Evolutionary conservation across 2,329 filamentous ascomycete genomes (phyloP).

Genomic region (Endocalyx cinctus): DNA sequence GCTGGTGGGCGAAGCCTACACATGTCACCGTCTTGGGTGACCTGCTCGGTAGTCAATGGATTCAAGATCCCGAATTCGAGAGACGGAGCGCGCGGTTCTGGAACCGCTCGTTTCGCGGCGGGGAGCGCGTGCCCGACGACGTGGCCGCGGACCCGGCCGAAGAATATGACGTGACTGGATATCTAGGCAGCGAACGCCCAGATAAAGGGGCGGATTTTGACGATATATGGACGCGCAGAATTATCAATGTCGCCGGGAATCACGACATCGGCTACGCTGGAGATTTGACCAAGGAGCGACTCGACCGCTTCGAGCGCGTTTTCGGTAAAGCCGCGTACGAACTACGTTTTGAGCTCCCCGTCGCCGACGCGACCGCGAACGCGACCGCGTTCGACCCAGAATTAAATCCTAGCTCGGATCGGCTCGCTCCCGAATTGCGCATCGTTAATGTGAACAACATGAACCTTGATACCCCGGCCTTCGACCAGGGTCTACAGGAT

Average conservation of each 20-base stretch:
- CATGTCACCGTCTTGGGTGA: constrained; percentile 89
- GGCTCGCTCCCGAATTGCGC: constrained; percentile 64
- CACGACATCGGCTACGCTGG: constrained; percentile 97
- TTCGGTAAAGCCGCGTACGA: constrained; percentile 94
- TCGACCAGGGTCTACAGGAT: constrained; percentile 61
- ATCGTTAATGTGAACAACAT: constrained; percentile 87
- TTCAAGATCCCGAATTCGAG: constrained; percentile 78
- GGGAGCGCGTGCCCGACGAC: constrained; percentile 57
- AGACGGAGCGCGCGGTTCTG: constrained; percentile 71
- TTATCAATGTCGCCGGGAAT: constrained; percentile 91
- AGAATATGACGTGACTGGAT: constrained; percentile 47
- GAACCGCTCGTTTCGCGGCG: constrained; percentile 70
- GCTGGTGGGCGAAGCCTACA: constrained; percentile 80
- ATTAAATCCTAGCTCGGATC: constrained; percentile 41
- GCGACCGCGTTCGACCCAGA: constrained; percentile 37
- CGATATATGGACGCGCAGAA: constrained; percentile 68
- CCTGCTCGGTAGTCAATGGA: constrained; percentile 92
- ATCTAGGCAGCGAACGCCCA: constrained; percentile 41
- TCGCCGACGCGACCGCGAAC: constrained; percentile 33
- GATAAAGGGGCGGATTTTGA: constrained; percentile 41
- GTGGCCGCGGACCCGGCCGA: constrained; percentile 43
- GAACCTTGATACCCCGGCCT: constrained; percentile 83
- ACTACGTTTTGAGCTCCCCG: constrained; percentile 63
- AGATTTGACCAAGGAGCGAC: constrained; percentile 71
- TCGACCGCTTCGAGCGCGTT: constrained; percentile 74